Base-by-base conservation (phyloP, 805 yeast genomes). In the Ogataea philodendri region DNA sequence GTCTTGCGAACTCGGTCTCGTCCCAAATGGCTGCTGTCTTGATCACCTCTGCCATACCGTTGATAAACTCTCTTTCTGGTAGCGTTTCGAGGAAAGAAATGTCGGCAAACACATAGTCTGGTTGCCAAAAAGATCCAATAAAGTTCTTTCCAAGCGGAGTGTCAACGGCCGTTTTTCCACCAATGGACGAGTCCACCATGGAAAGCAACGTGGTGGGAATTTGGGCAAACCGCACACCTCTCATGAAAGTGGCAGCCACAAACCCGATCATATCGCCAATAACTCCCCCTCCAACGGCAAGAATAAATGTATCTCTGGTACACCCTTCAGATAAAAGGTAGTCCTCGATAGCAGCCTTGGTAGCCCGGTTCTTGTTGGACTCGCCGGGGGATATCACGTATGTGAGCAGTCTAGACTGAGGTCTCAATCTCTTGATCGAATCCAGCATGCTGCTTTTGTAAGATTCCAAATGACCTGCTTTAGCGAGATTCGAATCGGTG, bases 11-110 rank as follows among this genome's bases (percentile, higher is more conserved):
- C 57, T 93, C 98, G 1, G 55, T 69, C 45, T 84, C 96, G 58
- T 89, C 81, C 97, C 97, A 93, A 54, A 93, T 89, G 16, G 97
- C 96, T 14, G 97, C 97, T 10, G 98, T 93, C 65, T 93, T 93
- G 51, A 93, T 82, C 31, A 93, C 96, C 64, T 93, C 98, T 4
- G 96, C 96, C 89, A 93, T 93, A 43, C 98, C 98, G 57, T 93
- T 93, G 52, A 93, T 85, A 60, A 93, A 87, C 61, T 93, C 97
- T 52, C 98, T 77, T 34, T 80, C 81, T 1, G 97, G 97, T 41
- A 93, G 70, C 11, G 97, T 84, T 45, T 81, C 82, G 55, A 93
- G 70, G 67, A 93, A 90, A 22, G 81, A 73, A 36, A 89, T 78
- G 62, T 93, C 98, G 18, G 84, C 93, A 58, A 88, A 79, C 43